Conservation (phyloP, 306 rosid species). For the Lathyrus aphaca region DNA sequence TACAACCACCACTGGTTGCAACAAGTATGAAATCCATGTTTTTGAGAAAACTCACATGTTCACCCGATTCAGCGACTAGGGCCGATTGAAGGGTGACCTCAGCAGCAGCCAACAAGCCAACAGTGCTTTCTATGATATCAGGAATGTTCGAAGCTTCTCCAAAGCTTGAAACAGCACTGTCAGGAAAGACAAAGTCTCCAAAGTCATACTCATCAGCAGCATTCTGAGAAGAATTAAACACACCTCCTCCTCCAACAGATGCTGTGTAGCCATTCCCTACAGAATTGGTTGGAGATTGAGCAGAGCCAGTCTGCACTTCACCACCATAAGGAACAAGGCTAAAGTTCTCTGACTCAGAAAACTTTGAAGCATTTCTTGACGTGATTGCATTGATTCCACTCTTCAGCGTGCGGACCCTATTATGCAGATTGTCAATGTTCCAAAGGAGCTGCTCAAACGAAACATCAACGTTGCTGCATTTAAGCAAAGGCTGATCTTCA, state of each 20-base stretch:
- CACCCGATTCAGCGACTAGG: slow-evolving; percentile 67
- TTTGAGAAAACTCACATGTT: slow-evolving; percentile 64
- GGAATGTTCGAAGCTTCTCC: slow-evolving; percentile 71
- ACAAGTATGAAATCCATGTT: background rate
- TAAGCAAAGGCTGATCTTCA: slow-evolving; percentile 56
- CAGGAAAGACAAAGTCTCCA: slow-evolving; percentile 68
- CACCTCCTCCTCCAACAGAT: slow-evolving; percentile 52
- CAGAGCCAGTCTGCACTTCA: slow-evolving; percentile 64
- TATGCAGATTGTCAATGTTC: slow-evolving; percentile 67
- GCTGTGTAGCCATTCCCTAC: slow-evolving; percentile 66
- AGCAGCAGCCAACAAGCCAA: slow-evolving; percentile 68
- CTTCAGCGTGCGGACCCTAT: slow-evolving; percentile 76
- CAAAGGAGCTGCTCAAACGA: slow-evolving; percentile 70
- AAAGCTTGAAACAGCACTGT: slow-evolving; percentile 70
- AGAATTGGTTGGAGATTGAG: slow-evolving; percentile 70
- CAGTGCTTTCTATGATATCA: slow-evolving; percentile 86
- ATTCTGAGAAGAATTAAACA: slow-evolving; percentile 53
- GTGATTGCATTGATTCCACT: slow-evolving; percentile 56
- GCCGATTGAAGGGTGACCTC: slow-evolving; percentile 66
- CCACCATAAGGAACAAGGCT: slow-evolving; percentile 71
- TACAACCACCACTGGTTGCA: background rate
- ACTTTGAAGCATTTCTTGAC: slow-evolving; percentile 64
- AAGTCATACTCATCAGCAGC: slow-evolving; percentile 62
- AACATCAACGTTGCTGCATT: slow-evolving; percentile 53
- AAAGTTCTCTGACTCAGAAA: slow-evolving; percentile 78